These are phyloP conservation scores for Typha latifolia DNA, from an alignment of 176 grass and related monocot genomes.

Conservation along the genomic window DNA sequence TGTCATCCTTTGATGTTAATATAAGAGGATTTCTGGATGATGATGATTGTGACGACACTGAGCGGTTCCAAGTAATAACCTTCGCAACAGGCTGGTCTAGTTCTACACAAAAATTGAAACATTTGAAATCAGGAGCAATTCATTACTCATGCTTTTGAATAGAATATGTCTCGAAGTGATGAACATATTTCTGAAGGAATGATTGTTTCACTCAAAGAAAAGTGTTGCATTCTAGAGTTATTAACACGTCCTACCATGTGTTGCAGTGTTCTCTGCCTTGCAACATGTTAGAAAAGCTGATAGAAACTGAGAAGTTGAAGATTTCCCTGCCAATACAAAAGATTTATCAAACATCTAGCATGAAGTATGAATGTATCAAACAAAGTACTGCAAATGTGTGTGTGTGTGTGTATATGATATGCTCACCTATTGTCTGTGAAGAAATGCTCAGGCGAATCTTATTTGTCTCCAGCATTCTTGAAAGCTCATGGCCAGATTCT, in stretches of 20 bases:
- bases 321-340: slow-evolving; percentile 31
- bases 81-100: slow-evolving; percentile 26
- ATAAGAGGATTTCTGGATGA: slow-evolving; percentile 42
- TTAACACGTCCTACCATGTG: slow-evolving; percentile 27
- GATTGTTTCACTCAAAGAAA: not conserved
- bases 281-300: slow-evolving; percentile 31
- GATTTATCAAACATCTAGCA: not conserved
- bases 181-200: not conserved
- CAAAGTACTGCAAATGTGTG: slow-evolving; percentile 1
- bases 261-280: slow-evolving; percentile 20
- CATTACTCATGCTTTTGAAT: not conserved
- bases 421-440: slow-evolving; percentile 36
- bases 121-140: not conserved
- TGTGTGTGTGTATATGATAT: not conserved
- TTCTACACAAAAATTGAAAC: slow-evolving; percentile 30
- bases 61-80: slow-evolving; percentile 51
- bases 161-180: not conserved
- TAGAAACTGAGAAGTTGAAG: slow-evolving; percentile 7
- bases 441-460: slow-evolving; percentile 35
- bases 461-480: slow-evolving; percentile 58
- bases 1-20: slow-evolving; percentile 26
- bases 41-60: slow-evolving; percentile 39
- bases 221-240: not conserved
- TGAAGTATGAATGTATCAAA: no score
- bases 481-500: slow-evolving; percentile 51